Base-by-base conservation (phyloP, 257 asterid species). In the Solanum dulcamara region DNA sequence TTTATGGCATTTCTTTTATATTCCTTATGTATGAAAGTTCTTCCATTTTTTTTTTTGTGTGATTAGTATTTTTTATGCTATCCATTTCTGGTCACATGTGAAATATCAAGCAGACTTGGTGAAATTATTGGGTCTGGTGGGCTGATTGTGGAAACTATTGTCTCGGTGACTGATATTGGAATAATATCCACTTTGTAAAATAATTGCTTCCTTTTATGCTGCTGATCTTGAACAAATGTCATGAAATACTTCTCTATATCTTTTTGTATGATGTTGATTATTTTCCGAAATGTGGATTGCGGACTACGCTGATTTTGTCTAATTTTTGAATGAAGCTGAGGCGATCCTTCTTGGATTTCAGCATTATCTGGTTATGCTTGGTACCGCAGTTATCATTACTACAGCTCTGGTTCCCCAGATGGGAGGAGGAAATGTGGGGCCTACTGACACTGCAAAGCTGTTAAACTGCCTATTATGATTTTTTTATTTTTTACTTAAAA, bases 381-480 rank as follows among this genome's bases (percentile, higher is more conserved):
- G 96, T 75, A 93, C 98, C 17, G 88, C 93, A 5, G 97, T 94
- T 87, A 89, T 95, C 81, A 95, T 95, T 81, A 95, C 98, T 17
- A 88, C 95, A 14, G 97, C 97, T 17, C 86, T 95, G 67, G 98
- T 95, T 87, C 97, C 98, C 88, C 98, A 95, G 88, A 95, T 95
- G 98, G 98, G 98, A 88, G 98, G 98, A 85, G 97, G 98, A 92
- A 91, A 92, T 62, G 97, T 95, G 86, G 92, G 96, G 44, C 86
- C 53, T 87, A 11, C 28, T 32, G 18, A 50, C 84, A 50, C n/a
- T 84, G 28, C 26, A 59, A 70, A 84, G 22, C 44, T 70, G 55
- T 51, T 80, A 84, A 70, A 55, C 75, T 42, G 42, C 60, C 71
- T 20, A 62, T 14, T 20, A 17, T 74, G 42, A 18, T 17, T 28